phyloP scores from a whole-genome alignment of 768 basidiomycete genomes.

The Psilocybe sp. region DNA sequence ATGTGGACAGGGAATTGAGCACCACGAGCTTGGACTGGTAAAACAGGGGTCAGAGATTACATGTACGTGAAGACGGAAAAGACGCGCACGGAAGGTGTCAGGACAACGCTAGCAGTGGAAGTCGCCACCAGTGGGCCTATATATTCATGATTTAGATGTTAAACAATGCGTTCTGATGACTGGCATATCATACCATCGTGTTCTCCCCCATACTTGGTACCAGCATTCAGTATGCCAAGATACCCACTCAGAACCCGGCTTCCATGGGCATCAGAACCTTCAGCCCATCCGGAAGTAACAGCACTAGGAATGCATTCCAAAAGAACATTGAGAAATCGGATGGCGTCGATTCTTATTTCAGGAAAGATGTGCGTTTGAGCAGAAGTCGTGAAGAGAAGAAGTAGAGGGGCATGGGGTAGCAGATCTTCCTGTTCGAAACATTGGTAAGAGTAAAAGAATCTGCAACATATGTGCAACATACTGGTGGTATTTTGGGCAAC shows the following conservation, averaged over 20 bases:
- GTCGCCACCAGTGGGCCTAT: slow-evolving; percentile 44
- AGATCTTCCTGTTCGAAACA: slow-evolving; percentile 54
- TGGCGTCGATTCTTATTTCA: slow-evolving; percentile 88
- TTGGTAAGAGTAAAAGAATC: not conserved
- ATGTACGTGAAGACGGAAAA: not conserved
- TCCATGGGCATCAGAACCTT: slow-evolving; percentile 49
- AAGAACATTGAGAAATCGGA: slow-evolving; percentile 75
- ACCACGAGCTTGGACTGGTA: slow-evolving; percentile 76
- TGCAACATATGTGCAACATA: slow-evolving; percentile 23
- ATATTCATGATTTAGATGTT: not conserved
- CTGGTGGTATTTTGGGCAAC: slow-evolving; percentile 58
- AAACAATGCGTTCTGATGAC: not conserved
- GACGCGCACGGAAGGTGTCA: slow-evolving; percentile 59
- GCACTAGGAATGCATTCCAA: slow-evolving; percentile 66
- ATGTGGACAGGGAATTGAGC: slow-evolving; percentile 65
- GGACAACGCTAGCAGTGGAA: slow-evolving; percentile 60
- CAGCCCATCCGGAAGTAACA: slow-evolving; percentile 69
- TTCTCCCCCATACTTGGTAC: slow-evolving; percentile 54
- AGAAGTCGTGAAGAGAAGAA: slow-evolving; percentile 85
- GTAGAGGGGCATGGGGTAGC: slow-evolving; percentile 66
- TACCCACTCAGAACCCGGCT: slow-evolving; percentile 74
- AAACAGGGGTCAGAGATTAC: slow-evolving; percentile 4
- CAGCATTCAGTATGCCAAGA: slow-evolving; percentile 71
- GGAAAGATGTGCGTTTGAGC: slow-evolving; percentile 95
- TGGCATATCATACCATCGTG: slow-evolving; percentile 40